A percentile compares a stretch with the other conserved stretches of the same genome.
These are phyloP conservation scores for Mycena leptocephala DNA, from an alignment of 768 basidiomycete genomes.

Conservation along the genomic window DNA sequence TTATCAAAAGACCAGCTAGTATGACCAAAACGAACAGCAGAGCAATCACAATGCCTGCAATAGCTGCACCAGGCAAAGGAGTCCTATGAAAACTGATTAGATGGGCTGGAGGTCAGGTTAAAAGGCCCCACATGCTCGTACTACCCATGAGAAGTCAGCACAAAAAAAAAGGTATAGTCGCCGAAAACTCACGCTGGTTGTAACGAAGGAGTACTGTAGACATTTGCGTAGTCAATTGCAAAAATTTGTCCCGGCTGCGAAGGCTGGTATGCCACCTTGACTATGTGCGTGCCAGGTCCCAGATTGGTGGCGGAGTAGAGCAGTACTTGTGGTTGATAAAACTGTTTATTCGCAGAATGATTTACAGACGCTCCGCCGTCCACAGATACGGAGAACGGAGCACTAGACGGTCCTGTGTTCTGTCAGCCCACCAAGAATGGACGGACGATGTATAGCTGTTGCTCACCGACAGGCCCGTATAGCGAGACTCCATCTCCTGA, in stretches of 20 bases:
- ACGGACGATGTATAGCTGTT: too few relatives aligned
- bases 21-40: conserved; percentile 31
- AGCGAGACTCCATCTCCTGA: conserved; percentile 63
- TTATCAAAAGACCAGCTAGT: conserved; percentile 28
- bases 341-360: conserved; percentile 41
- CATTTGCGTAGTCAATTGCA: conserved; percentile 50
- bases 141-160: too few relatives aligned
- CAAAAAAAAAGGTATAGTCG: too few relatives aligned
- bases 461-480: conserved; percentile 56
- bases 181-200: conserved; percentile 35
- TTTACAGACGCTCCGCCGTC: conserved; percentile 45
- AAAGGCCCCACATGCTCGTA: conserved; percentile 1
- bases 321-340: conserved; percentile 42
- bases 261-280: conserved; percentile 34
- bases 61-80: conserved; percentile 27
- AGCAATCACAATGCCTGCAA: conserved; percentile 41
- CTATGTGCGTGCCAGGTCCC: conserved; percentile 38
- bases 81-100: not conserved
- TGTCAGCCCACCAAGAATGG: not conserved
- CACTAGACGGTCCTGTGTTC: conserved; percentile 45
- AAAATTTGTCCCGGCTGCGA: conserved; percentile 39
- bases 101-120: not conserved
- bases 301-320: conserved; percentile 30
- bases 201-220: conserved; percentile 45
- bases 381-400: conserved; percentile 53